Percentiles rank a stretch among this genome's conserved stretches.
phyloP scores from a whole-genome alignment of 208 protist genomes.

The Crithidia expoeki region DNA sequence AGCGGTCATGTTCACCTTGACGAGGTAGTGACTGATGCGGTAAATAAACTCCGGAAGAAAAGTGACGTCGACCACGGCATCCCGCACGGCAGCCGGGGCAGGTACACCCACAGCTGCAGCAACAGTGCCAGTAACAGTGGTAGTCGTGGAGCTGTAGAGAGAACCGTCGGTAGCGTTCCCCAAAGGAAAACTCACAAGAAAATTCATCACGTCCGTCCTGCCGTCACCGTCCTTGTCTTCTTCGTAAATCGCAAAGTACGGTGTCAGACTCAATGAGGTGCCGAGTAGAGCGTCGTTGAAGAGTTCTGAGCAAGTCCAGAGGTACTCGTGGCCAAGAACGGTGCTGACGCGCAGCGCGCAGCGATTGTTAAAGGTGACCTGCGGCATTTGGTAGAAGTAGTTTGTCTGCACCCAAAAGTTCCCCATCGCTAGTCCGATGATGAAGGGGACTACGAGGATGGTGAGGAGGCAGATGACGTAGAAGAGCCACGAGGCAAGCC shows the following conservation, averaged over 20 bases:
- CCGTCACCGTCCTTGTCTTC: conserved; percentile 53
- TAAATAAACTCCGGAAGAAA: conserved; percentile 87
- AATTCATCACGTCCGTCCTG: conserved; percentile 43
- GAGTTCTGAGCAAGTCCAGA: conserved; percentile 76
- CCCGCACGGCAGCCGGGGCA: conserved; percentile 32
- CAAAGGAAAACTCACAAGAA: conserved; percentile 67
- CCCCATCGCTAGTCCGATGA: conserved; percentile 70
- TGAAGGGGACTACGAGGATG: conserved; percentile 57
- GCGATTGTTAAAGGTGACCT: conserved; percentile 59
- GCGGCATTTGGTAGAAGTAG: conserved; percentile 52
- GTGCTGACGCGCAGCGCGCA: conserved; percentile 69
- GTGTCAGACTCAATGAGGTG: conserved; percentile 39
- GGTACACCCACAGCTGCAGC: too few relatives aligned
- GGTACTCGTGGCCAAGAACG: conserved; percentile 56
- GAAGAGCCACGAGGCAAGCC: conserved; percentile 62
- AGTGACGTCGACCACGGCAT: conserved; percentile 52
- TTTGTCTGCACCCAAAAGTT: conserved; percentile 80
- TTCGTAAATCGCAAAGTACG: conserved; percentile 66
- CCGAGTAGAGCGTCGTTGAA: conserved; percentile 59
- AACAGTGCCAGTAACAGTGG: background rate
- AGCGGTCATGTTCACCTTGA: conserved; percentile 70
- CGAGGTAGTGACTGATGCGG: conserved; percentile 41
- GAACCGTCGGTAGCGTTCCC: conserved; percentile 36
- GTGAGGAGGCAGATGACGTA: conserved; percentile 63
- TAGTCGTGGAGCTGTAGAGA: conserved; percentile 8